phyloP scores from a whole-genome alignment of 106 monocot species.

The Ottelia alismoides region DNA sequence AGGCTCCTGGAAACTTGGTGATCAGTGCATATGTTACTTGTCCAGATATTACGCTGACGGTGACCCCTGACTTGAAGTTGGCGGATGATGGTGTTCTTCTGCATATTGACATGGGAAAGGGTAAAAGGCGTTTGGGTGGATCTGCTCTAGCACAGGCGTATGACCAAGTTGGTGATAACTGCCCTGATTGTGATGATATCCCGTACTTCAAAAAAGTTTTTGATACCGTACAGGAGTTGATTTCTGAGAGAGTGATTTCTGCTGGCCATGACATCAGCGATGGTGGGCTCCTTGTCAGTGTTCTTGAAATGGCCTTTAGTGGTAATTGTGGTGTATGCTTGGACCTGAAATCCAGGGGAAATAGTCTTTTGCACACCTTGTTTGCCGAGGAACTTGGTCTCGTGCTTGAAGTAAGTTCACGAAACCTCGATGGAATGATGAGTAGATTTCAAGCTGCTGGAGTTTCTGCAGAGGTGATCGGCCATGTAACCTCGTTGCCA shows the following conservation, averaged over 20 bases:
- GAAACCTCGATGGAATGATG: constrained; percentile 27
- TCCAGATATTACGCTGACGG: constrained; percentile 88
- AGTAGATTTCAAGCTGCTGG: constrained; percentile 36
- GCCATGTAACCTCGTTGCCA: constrained; percentile 40
- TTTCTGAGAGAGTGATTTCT: constrained; percentile 48
- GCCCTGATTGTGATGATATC: constrained; percentile 88
- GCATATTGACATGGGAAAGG: constrained; percentile 59
- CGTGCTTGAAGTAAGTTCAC: constrained; percentile 46
- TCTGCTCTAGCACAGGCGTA: constrained; percentile 83
- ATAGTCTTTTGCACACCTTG: constrained; percentile 30
- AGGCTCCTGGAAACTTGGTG: constrained; percentile 93
- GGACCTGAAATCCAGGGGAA: constrained; percentile 28
- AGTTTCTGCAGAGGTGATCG: constrained; percentile 49
- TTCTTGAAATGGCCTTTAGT: constrained; percentile 96
- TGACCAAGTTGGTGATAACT: constrained; percentile 69
- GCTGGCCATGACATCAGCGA: constrained; percentile 95
- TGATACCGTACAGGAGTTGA: constrained; percentile 56
- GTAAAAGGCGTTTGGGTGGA: constrained; percentile 62
- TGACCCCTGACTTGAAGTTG: constrained; percentile 89
- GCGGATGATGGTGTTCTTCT: constrained; percentile 57
- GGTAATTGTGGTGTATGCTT: constrained; percentile 78
- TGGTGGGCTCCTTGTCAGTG: constrained; percentile 63
- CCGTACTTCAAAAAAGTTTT: constrained; percentile 58
- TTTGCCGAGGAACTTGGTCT: constrained; percentile 94
- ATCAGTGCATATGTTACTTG: constrained; percentile 84